Evolutionary conservation across 345 rosid species (phyloP), one percentile per base, ranked within the genome.

Genomic region (sweet orange (Citrus sinensis)): DNA sequence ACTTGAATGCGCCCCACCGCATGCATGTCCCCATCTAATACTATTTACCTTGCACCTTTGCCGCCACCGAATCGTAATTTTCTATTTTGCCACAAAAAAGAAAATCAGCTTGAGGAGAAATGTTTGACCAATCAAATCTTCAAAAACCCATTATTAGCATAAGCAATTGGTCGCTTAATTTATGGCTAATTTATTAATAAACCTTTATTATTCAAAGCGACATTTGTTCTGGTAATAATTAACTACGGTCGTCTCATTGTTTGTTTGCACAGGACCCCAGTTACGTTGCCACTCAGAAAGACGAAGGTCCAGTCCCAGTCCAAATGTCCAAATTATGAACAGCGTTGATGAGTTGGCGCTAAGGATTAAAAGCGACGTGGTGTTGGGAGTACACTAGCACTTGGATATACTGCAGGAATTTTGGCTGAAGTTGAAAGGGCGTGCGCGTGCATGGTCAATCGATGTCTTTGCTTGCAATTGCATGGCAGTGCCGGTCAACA

Each of bases 391-490:
- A 62, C 59, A 35, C 37, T 1, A 51, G 51, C 62, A 30, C 37
- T 1, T 11, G 73, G 16, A 69, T 34, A 56, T 4, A 76, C 30
- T 9, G 55, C 19, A 4, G 61, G 70, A 66, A 59, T 39, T 27
- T 20, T 46, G 17, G 17, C 17, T 1, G 1, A 7, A 11, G 73
- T 68, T 83, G 79, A 77, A 51, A 75, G 77, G 83, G 86, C 86
- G 87, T 84, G 64, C 79, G 87, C 87, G 87, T 84, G 87, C 84
- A 76, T 77, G 83, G 86, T 73, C 74, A 62, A 78, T 78, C 67
- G 63, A 40, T 76, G 80, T 77, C 80, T 9, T 62, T 77, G 78
- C 20, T 56, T n/a, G 8, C 61, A 11, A 13, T 29, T 37, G 67
- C 72, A 70, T 30, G 67, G 68, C 79, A 80, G 82, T 37, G 67